Base-by-base conservation (phyloP, 2,329 filamentous ascomycete genomes). In the Sclerotinia glacialis region DNA sequence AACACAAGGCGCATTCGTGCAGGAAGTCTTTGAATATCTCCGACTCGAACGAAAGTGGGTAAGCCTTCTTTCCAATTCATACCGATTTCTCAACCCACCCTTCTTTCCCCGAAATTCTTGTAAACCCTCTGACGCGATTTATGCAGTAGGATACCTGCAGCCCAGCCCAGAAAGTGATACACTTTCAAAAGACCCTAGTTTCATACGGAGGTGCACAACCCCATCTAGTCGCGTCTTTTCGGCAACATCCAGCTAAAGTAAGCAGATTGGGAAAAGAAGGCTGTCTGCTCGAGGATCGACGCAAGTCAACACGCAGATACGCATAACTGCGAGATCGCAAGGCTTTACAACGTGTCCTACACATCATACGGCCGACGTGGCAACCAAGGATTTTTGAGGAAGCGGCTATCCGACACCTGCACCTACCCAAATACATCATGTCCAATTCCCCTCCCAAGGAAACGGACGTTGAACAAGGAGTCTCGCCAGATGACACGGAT, bases 381-480 rank as follows among this genome's bases (percentile, higher is more conserved):
- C 73, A 73, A 71, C 72, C 72, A 75, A 74, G 72, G 72, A 73
- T 73, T 69, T 72, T 69, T 58, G 65, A 69, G 69, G 65, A 71
- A 71, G 71, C 70, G 67, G 60, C 68, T 71, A 71, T 69, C 73
- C 74, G 70, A 71, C 67, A 73, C 73, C 79, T 81, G 79, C 78
- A 80, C 74, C 73, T 75, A 74, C 84, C 87, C 87, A 89, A 89
- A 91, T 92, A 95, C 83, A 71, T 85, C 82, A 90, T 97, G 93
- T 96, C 93, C 85, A 91, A 92, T 87, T 93, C 90, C 87, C 92
- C 93, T 85, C 89, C 91, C 78, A 95, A 96, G 86, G 92, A 89
- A 77, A 81, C 82, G 77, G 87, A 96, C 84, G 91, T 93, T 85
- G 94, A 97, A 85, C 90, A 89, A 85, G 89, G 87, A 86, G 90